A percentile compares a stretch with the other conserved stretches of the same genome.
Conservation (phyloP, 2,329 filamentous ascomycete genomes). For the Fusarium longipes region DNA sequence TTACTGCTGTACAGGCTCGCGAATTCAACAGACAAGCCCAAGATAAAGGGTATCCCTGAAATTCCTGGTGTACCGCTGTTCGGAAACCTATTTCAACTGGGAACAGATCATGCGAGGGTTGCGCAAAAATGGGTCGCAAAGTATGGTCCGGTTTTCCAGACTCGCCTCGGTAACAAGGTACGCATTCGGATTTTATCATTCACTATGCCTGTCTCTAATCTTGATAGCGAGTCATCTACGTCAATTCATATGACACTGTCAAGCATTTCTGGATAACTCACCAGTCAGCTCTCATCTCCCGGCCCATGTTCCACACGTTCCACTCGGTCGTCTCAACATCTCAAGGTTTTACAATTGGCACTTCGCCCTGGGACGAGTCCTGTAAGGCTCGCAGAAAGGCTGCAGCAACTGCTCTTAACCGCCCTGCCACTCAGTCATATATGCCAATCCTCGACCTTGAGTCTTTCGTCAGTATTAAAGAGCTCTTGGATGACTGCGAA, state of each 20-base stretch:
- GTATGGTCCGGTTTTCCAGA: conserved; percentile 74
- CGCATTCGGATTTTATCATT: background rate
- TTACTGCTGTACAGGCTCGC: conserved; percentile 46
- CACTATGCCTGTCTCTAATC: background rate
- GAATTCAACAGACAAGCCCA: conserved; percentile 65
- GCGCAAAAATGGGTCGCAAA: conserved; percentile 68
- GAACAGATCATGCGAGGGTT: conserved; percentile 65
- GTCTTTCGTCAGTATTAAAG: conserved; percentile 75
- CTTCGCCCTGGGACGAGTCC: conserved; percentile 85
- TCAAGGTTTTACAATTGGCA: conserved; percentile 84
- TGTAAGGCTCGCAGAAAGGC: conserved; percentile 82
- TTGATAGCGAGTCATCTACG: conserved; percentile 74
- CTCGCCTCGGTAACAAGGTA: conserved; percentile 75
- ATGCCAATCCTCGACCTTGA: conserved; percentile 87
- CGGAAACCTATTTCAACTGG: conserved; percentile 71
- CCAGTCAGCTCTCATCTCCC: conserved; percentile 80
- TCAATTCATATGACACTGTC: conserved; percentile 81
- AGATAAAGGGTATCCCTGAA: conserved; percentile 71
- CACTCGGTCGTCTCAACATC: conserved; percentile 81
- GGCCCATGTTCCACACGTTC: conserved; percentile 83
- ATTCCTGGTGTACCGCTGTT: conserved; percentile 71
- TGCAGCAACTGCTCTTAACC: conserved; percentile 81
- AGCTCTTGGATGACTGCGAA: conserved; percentile 73
- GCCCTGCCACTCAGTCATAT: conserved; percentile 79
- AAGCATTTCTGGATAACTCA: conserved; percentile 81